phyloP scores from a whole-genome alignment of 345 rosid species.

The Hypericum perforatum region DNA sequence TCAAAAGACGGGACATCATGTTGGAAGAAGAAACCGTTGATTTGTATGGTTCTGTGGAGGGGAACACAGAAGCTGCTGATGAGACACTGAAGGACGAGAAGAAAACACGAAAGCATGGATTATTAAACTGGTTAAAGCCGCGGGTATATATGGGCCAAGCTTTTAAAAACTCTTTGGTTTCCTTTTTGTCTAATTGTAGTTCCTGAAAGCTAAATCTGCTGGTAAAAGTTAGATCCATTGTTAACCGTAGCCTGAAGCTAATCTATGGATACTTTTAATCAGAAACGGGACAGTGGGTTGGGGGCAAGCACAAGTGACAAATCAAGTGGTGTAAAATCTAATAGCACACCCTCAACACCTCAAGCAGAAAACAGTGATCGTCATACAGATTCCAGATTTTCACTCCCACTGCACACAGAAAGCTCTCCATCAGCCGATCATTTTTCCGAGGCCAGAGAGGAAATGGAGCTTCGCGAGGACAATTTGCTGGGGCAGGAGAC shows the following conservation, averaged over 20 bases:
- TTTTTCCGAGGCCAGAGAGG: conserved; percentile 52
- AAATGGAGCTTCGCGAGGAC: conserved; percentile 57
- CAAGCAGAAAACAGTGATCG: conserved; percentile 69
- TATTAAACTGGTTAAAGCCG: conserved; percentile 92
- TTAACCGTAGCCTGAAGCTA: no score
- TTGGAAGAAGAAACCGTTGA: conserved; percentile 88
- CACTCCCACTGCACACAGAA: conserved; percentile 48
- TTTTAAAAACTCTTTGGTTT: conserved; percentile 9
- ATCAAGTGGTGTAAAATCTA: conserved; percentile 83
- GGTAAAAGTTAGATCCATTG: no score
- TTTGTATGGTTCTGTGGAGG: conserved; percentile 62
- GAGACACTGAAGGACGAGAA: conserved; percentile 65
- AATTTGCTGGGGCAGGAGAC: conserved; percentile 66
- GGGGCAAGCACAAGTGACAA: conserved; percentile 71
- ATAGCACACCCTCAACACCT: conserved; percentile 89
- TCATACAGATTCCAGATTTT: conserved; percentile 61
- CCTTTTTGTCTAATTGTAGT: not conserved
- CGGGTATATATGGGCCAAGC: conserved; percentile 38
- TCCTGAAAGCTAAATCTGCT: no score
- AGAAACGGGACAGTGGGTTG: conserved; percentile 75
- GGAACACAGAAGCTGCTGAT: conserved; percentile 48
- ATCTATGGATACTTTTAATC: conserved; percentile 1
- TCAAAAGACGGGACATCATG: conserved; percentile 82
- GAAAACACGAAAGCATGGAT: conserved; percentile 73
- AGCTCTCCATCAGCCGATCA: conserved; percentile 67